phyloP scores from a whole-genome alignment of 495 filamentous ascomycete genomes.

The Haplographium delicatum region DNA sequence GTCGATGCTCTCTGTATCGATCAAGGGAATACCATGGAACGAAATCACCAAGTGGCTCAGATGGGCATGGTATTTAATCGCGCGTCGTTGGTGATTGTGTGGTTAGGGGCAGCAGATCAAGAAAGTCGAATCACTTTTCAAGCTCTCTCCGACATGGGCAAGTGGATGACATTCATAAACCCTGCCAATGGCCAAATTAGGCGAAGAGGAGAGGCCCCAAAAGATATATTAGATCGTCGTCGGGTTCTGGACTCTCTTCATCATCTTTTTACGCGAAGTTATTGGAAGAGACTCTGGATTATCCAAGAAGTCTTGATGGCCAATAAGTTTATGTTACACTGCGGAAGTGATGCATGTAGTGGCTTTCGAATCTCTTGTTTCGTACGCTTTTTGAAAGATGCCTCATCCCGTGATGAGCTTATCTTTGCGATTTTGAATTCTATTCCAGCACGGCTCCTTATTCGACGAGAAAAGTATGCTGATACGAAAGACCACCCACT shows the following conservation, averaged over 20 bases:
- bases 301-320: slow-evolving; percentile 2
- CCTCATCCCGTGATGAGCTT: background rate
- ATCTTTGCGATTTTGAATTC: no score
- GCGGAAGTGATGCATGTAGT: background rate
- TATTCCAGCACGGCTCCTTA: no score
- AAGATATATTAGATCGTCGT: background rate
- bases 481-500: no score
- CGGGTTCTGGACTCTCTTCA: background rate
- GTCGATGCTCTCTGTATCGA: slow-evolving; percentile 6
- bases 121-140: background rate
- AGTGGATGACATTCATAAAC: no score
- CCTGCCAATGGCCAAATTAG: background rate
- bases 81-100: background rate
- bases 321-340: background rate
- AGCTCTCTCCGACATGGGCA: background rate
- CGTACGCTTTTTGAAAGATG: background rate
- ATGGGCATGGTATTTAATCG: background rate
- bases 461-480: no score
- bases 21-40: background rate
- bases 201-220: background rate
- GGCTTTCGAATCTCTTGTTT: background rate
- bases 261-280: background rate
- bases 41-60: background rate
- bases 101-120: background rate
- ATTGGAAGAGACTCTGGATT: slow-evolving; percentile 5